These are phyloP conservation scores for Crataegus laevigata DNA, from an alignment of 306 rosid genomes.

Conservation along the genomic window DNA sequence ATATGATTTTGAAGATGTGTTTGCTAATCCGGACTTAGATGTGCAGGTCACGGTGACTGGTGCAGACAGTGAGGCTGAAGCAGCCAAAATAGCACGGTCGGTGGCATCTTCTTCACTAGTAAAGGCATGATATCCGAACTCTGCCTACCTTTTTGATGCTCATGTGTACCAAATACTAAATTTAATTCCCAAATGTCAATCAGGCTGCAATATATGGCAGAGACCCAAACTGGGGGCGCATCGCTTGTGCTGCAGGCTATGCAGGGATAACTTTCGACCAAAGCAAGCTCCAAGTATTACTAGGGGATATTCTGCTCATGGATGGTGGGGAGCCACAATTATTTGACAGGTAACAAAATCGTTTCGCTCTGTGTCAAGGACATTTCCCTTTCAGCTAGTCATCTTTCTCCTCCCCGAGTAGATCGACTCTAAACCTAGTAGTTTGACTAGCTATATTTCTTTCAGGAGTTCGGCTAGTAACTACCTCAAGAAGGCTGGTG, in stretches of 20 bases:
- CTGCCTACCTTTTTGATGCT: neutral
- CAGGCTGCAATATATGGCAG: conserved; percentile 23
- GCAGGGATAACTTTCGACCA: conserved; percentile 74
- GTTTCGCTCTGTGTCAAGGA: neutral
- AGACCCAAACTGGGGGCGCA: conserved; percentile 99
- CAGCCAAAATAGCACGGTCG: conserved; percentile 72
- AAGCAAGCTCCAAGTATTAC: conserved; percentile 57
- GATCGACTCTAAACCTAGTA: neutral
- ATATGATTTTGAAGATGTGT: neutral
- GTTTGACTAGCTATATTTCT: conserved; percentile 9
- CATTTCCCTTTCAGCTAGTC: conserved; percentile 30
- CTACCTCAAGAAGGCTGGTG: conserved; percentile 80
- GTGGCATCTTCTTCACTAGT: conserved; percentile 3
- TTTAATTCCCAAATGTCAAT: neutral
- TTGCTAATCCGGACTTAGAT: conserved; percentile 13
- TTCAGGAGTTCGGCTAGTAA: conserved; percentile 64
- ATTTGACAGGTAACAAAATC: conserved; percentile 32
- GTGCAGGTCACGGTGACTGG: conserved; percentile 70
- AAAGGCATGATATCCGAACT: neutral
- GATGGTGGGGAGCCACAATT: conserved; percentile 75
- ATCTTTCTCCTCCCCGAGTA: neutral
- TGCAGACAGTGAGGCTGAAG: conserved; percentile 67
- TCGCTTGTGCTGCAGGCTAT: conserved; percentile 88
- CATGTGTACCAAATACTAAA: neutral
- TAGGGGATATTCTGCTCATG: conserved; percentile 83